phyloP scores from a whole-genome alignment of 108 stramenopile genomes.

The Chaetoceros muelleri region DNA sequence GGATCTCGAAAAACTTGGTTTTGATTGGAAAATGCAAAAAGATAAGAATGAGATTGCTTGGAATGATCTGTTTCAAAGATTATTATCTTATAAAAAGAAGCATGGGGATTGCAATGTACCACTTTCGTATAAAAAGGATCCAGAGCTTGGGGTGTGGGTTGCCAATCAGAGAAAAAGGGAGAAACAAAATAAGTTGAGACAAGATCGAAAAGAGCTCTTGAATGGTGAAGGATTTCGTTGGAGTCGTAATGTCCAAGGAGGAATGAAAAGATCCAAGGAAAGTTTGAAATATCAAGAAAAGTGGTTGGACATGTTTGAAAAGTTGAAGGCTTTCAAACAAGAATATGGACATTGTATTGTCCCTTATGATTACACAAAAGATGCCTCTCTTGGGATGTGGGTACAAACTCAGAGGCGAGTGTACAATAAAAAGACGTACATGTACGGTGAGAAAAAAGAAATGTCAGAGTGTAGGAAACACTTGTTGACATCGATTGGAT shows the following conservation, averaged over 20 bases:
- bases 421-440: no score
- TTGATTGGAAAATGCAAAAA: no score
- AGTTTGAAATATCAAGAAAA: conserved; percentile 9
- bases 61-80: conserved; percentile 14
- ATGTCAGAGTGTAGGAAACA: no score
- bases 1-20: no score
- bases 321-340: conserved; percentile 16
- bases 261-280: no score
- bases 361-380: conserved; percentile 12
- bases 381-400: conserved; percentile 22
- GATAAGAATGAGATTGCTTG: conserved; percentile 13
- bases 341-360: conserved; percentile 21
- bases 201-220: background rate
- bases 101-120: conserved; percentile 42
- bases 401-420: conserved; percentile 20
- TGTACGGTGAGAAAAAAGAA: no score
- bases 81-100: conserved; percentile 12
- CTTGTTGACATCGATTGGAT: no score
- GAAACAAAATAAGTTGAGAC: background rate
- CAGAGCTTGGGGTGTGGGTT: conserved; percentile 44
- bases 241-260: conserved; percentile 28
- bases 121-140: conserved; percentile 24
- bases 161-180: conserved; percentile 42
- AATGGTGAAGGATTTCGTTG: conserved; percentile 11
- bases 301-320: conserved; percentile 17